These are phyloP conservation scores for Linum usitatissimum DNA, from an alignment of 345 rosid species.

Conservation along the genomic window DNA sequence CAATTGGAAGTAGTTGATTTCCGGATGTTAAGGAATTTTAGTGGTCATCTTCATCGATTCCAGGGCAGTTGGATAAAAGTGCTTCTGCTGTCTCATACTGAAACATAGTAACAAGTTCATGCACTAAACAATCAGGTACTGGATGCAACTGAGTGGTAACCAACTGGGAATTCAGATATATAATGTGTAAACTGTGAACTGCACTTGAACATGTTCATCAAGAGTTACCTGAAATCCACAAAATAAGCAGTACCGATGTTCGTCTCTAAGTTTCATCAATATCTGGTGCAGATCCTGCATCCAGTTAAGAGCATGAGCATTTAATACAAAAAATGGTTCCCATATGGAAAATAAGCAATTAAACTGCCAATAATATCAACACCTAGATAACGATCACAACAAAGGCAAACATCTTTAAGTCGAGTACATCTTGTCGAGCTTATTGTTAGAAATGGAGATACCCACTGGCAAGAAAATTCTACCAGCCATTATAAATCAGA, in stretches of 20 bases:
- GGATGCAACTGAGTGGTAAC: neutral
- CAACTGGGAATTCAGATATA: no score
- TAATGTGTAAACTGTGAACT: no score
- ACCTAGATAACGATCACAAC: no score
- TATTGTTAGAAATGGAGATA: no score
- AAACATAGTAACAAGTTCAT: conserved; percentile 15
- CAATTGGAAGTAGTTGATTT: neutral
- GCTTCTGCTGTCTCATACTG: conserved; percentile 84
- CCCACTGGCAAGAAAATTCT: no score
- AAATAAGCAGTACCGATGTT: conserved; percentile 65
- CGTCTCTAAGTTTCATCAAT: conserved; percentile 63
- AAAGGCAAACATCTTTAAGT: no score
- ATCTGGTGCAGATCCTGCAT: conserved; percentile 68
- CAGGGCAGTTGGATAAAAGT: conserved; percentile 70
- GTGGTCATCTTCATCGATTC: conserved; percentile 69
- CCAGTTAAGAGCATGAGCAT: conserved; percentile 15
- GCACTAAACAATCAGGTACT: conserved; percentile 1
- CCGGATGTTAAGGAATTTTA: neutral
- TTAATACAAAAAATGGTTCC: neutral
- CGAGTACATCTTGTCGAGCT: no score
- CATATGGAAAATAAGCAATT: no score
- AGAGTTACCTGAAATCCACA: conserved; percentile 64
- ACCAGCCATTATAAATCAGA: no score
- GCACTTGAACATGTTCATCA: neutral
- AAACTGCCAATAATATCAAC: no score